A percentile compares a stretch with the other conserved stretches of the same genome.
Evolutionary conservation across 2,329 filamentous ascomycete genomes (phyloP).

Genomic region (Cryphonectria japonica): DNA sequence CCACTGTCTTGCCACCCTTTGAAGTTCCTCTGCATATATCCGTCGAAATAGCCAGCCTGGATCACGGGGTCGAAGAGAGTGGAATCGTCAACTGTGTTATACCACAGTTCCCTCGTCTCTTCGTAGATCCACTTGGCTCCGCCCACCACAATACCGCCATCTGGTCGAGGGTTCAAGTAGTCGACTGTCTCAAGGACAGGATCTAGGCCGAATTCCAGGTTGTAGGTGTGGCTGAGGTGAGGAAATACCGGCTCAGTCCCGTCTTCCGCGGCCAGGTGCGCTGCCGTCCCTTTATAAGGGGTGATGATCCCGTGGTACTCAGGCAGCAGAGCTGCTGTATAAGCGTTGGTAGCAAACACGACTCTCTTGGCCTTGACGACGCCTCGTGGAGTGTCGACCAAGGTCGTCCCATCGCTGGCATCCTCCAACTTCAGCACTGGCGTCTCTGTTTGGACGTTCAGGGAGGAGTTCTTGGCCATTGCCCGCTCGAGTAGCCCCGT

Average conservation of each 20-base stretch:
- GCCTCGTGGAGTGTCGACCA: slow-evolving; percentile 19
- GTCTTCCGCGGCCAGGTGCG: slow-evolving; percentile 19
- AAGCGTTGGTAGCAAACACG: slow-evolving; percentile 26
- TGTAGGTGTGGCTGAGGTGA: slow-evolving; percentile 29
- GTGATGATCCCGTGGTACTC: slow-evolving; percentile 25
- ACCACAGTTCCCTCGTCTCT: slow-evolving; percentile 25
- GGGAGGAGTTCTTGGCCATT: neutral
- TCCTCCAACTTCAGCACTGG: slow-evolving; percentile 21
- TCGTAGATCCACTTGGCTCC: slow-evolving; percentile 27
- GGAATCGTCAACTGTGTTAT: slow-evolving; percentile 32
- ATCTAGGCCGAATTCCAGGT: slow-evolving; percentile 23
- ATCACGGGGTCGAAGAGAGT: slow-evolving; percentile 31
- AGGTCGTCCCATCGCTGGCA: neutral
- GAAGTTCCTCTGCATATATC: slow-evolving; percentile 36
- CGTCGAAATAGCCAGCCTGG: slow-evolving; percentile 33
- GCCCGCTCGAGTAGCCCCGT: slow-evolving; percentile 23
- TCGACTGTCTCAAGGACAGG: slow-evolving; percentile 20
- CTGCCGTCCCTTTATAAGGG: slow-evolving; percentile 26
- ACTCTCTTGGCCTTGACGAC: slow-evolving; percentile 16
- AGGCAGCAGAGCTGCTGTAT: slow-evolving; percentile 20
- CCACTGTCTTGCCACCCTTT: slow-evolving; percentile 33
- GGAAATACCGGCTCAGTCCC: slow-evolving; percentile 20
- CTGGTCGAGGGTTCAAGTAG: slow-evolving; percentile 28
- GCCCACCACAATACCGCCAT: slow-evolving; percentile 29
- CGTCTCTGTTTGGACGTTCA: slow-evolving; percentile 28